Base-by-base conservation (phyloP, 768 basidiomycete species). In the Termitomyces sp. region DNA sequence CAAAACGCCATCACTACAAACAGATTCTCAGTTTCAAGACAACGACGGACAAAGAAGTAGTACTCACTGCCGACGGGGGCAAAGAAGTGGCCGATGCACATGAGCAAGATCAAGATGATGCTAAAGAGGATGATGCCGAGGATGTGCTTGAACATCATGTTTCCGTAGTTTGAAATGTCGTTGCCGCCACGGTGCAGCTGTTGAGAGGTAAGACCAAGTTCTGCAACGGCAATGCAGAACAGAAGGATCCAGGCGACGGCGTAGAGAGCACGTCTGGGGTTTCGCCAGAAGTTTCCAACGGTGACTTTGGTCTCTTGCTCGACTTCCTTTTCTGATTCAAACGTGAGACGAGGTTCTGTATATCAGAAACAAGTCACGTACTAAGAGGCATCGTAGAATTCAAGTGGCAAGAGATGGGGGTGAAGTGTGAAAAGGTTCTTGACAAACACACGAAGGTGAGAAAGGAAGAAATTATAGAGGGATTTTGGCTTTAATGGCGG, bases 111-210 rank as follows among this genome's bases (percentile, higher is more conserved):
- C 15, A 59, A 16, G 50, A 65, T 52, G 12, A 62, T 35, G 50
- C 33, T 56, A 46, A 62, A 65, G 22, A 65, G 58, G 5, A 56
- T 44, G 15, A 65, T 20, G 22, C 64, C 64, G 24, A 65, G 61
- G 38, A 59, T 54, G 33, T 65, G 64, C 36, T 65, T 62, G 33
- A 59, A 65, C 61, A 60, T 60, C 58, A 53, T 60, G 50, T 60
- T 65, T 11, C 51, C 64, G n/a, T 65, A 65, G 20, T 62, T 54
- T 16, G 28, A 51, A 12, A 57, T 44, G 18, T 51, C 32, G 22
- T 65, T 65, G 1, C 64, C 64, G 1, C 55, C 55, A 9, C 24
- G 33, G 1, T 60, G 64, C 7, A 65, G 64, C 50, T 65, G 64
- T 24, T 65, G 38, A 0, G 64, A 62, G 4, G 62, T 58, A 7